Percentiles rank a stretch among this genome's conserved stretches.
Conservation (phyloP, 1,284 basidiomycete genomes). For the Taiwanofungus camphoratus region DNA sequence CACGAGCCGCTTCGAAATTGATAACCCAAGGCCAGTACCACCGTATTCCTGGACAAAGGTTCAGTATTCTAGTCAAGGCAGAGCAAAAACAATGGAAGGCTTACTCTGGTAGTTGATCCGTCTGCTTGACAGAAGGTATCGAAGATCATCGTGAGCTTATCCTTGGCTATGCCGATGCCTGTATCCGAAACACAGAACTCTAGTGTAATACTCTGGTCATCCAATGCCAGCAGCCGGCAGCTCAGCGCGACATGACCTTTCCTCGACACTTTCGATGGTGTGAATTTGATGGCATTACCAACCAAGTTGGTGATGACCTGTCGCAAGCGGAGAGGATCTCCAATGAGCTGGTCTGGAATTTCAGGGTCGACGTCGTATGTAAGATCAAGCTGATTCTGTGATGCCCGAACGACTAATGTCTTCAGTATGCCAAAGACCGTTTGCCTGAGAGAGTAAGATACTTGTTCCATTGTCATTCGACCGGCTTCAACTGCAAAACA, state of each 20-base stretch:
- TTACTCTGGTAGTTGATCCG: constrained; percentile 82
- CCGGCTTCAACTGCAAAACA: constrained; percentile 82
- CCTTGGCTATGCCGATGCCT: constrained; percentile 98
- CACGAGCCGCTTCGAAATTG: constrained; percentile 92
- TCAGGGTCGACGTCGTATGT: constrained; percentile 96
- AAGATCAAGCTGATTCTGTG: constrained; percentile 95
- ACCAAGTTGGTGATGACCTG: constrained; percentile 96
- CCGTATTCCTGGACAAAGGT: constrained; percentile 76
- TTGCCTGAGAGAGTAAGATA: constrained; percentile 95
- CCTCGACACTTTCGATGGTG: constrained; percentile 67
- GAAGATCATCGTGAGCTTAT: constrained; percentile 98
- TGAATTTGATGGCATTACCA: constrained; percentile 96
- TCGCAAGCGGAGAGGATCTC: constrained; percentile 89
- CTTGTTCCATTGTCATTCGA: constrained; percentile 99
- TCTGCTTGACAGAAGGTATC: constrained; percentile 99
- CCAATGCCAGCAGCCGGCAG: constrained; percentile 71
- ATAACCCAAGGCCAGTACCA: constrained; percentile 95
- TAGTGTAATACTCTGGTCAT: constrained; percentile 78
- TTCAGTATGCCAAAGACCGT: constrained; percentile 98
- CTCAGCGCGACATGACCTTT: constrained; percentile 92
- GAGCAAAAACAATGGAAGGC: constrained; percentile 25
- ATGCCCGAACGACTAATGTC: constrained; percentile 95
- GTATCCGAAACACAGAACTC: constrained; percentile 98
- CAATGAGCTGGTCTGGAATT: constrained; percentile 95
- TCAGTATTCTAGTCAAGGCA: constrained; percentile 3